Conservation (phyloP, 768 basidiomycete species). For the Lentinula sp. region DNA sequence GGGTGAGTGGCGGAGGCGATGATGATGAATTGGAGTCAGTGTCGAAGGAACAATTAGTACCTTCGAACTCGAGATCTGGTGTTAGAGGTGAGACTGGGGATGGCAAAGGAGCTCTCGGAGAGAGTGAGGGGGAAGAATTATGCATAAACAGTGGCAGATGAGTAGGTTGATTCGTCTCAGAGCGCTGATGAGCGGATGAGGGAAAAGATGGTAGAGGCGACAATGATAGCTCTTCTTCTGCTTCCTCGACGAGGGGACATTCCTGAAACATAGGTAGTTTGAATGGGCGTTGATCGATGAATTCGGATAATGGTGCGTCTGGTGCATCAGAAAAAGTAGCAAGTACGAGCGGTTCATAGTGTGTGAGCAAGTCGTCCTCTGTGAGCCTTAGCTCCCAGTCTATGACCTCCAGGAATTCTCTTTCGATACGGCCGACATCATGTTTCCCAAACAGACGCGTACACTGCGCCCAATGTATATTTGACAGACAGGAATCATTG, state of each 20-base stretch:
- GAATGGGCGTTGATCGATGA: neutral
- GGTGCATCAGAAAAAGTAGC: neutral
- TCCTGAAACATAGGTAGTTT: neutral
- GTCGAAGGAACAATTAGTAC: neutral
- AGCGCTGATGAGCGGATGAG: neutral
- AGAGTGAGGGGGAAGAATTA: no score
- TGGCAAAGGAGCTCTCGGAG: neutral
- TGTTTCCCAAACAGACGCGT: constrained; percentile 78
- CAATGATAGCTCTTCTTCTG: neutral
- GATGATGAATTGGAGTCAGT: neutral
- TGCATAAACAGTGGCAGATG: neutral
- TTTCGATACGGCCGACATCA: constrained; percentile 74
- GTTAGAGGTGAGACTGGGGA: neutral
- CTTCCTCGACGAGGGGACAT: neutral
- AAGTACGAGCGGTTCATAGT: constrained; percentile 20
- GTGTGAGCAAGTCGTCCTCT: constrained; percentile 56
- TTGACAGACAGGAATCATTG: constrained; percentile 86
- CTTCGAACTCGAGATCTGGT: neutral
- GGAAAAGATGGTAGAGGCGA: neutral
- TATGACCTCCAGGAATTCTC: constrained; percentile 76
- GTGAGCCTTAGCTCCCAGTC: constrained; percentile 66
- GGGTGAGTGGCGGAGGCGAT: neutral
- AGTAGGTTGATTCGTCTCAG: neutral
- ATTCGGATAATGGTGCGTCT: neutral
- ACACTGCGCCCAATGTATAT: constrained; percentile 82